Conservation (phyloP, 2,329 filamentous ascomycete genomes). For the Periconia sp. region DNA sequence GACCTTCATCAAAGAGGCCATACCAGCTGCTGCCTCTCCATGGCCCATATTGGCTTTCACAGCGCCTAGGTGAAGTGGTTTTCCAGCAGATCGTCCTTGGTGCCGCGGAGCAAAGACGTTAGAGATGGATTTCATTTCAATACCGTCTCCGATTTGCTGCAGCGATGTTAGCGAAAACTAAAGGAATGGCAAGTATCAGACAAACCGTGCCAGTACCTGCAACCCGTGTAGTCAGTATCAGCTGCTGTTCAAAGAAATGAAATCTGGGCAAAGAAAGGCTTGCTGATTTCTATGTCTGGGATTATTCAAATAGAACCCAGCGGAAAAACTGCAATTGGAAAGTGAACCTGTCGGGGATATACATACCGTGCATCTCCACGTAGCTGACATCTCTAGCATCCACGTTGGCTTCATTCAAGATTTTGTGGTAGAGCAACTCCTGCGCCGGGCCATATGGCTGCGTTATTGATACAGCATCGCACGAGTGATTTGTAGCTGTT, state of each 20-base stretch:
- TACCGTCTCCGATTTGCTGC: constrained; percentile 28
- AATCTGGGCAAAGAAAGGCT: constrained; percentile 1
- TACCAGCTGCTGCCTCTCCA: constrained; percentile 36
- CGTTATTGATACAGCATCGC: constrained; percentile 27
- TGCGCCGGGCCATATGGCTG: constrained; percentile 24
- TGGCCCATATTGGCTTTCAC: constrained; percentile 41
- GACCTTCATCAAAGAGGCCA: constrained; percentile 33
- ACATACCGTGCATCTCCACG: constrained; percentile 34
- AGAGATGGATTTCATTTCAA: constrained; percentile 20
- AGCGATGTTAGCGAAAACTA: constrained; percentile 1
- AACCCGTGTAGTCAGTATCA: neutral
- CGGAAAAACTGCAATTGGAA: too few relatives aligned
- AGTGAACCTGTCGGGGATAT: neutral
- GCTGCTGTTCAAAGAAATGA: neutral
- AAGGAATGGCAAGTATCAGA: constrained; percentile 16
- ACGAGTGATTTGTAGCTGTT: constrained; percentile 48
- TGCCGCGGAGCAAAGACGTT: constrained; percentile 18
- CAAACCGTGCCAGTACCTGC: neutral
- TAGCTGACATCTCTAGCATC: constrained; percentile 30
- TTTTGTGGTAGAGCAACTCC: constrained; percentile 5
- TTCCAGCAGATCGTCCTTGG: neutral
- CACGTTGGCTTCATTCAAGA: constrained; percentile 35
- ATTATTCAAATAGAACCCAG: too few relatives aligned
- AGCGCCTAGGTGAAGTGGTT: constrained; percentile 26
- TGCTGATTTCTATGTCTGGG: too few relatives aligned